Conservation (phyloP, 805 yeast genomes). For the Starmerella roubikii region DNA sequence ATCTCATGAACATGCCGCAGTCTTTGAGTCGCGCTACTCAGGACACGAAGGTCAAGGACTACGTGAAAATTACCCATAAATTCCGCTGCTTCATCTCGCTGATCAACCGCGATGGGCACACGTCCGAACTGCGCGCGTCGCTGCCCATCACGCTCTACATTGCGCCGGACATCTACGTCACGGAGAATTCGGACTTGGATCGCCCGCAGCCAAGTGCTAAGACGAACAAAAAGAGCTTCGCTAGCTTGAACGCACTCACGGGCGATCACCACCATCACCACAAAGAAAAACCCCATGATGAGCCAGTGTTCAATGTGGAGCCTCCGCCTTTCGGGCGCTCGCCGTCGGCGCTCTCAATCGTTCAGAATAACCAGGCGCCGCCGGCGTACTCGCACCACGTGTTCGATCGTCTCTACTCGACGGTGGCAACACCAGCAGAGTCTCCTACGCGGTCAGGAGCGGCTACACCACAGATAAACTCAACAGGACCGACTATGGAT, state of each 20-base stretch:
- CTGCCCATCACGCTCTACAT: constrained; percentile 67
- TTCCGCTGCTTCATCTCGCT: constrained; percentile 67
- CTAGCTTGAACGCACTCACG: neutral
- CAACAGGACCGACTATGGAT: too few species aligned
- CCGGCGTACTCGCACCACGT: constrained; percentile 74
- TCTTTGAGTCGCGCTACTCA: constrained; percentile 67
- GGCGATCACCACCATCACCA: constrained; percentile 11
- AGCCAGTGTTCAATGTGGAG: constrained; percentile 15
- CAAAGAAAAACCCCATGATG: constrained; percentile 23
- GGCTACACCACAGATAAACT: constrained; percentile 22
- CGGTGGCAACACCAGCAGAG: constrained; percentile 32
- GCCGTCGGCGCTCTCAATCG: constrained; percentile 1
- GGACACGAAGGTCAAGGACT: constrained; percentile 60
- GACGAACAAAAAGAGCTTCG: neutral
- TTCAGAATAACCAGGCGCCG: constrained; percentile 42
- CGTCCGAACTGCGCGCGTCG: constrained; percentile 81
- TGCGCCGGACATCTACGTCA: constrained; percentile 67
- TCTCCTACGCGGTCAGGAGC: constrained; percentile 30
- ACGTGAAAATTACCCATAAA: constrained; percentile 78
- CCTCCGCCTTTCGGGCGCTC: constrained; percentile 6
- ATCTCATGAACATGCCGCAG: constrained; percentile 52
- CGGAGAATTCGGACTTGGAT: constrained; percentile 2
- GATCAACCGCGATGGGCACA: constrained; percentile 81
- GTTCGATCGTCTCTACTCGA: constrained; percentile 68
- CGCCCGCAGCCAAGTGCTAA: constrained; percentile 22